Evolutionary conservation across 768 basidiomycete species (phyloP).

Genomic region (Tricholoma saponaceum): DNA sequence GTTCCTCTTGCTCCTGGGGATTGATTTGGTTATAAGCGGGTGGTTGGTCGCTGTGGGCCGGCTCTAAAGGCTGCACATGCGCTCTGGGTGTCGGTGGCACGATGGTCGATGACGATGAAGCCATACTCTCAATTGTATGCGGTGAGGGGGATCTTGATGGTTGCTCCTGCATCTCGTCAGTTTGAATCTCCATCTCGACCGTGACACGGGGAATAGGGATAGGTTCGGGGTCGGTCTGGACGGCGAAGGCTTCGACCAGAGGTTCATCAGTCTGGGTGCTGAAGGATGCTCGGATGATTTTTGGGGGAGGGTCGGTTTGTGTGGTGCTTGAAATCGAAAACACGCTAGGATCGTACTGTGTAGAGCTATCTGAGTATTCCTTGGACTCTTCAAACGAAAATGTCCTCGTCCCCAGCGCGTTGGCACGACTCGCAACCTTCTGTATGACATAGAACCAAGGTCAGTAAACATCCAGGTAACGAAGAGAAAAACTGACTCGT

Average conservation of each 20-base stretch:
- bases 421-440: slow-evolving; percentile 66
- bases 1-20: slow-evolving; percentile 46
- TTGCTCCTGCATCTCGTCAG: slow-evolving; percentile 39
- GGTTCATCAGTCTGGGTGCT: slow-evolving; percentile 56
- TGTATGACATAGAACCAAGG: slow-evolving; percentile 22
- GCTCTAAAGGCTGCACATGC: slow-evolving; percentile 27
- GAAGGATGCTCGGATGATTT: slow-evolving; percentile 40
- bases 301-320: slow-evolving; percentile 64
- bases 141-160: slow-evolving; percentile 45
- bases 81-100: slow-evolving; percentile 68
- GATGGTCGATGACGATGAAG: slow-evolving; percentile 72
- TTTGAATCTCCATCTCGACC: slow-evolving; percentile 63
- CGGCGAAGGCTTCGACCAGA: slow-evolving; percentile 17
- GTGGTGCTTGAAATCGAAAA: slow-evolving; percentile 42
- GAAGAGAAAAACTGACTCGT: slow-evolving; percentile 28
- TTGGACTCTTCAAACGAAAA: slow-evolving; percentile 58
- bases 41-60: slow-evolving; percentile 48
- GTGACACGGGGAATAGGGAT: slow-evolving; percentile 33
- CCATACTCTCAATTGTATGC: slow-evolving; percentile 51
- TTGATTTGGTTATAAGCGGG: slow-evolving; percentile 69
- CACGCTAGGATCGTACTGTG: slow-evolving; percentile 61
- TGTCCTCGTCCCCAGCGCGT: slow-evolving; percentile 37
- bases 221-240: slow-evolving; percentile 33
- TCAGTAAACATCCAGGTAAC: slow-evolving; percentile 1
- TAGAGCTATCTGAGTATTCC: slow-evolving; percentile 72